phyloP scores from a whole-genome alignment of 2,329 filamentous ascomycete species.

The Bimuria novae-zelandiae region DNA sequence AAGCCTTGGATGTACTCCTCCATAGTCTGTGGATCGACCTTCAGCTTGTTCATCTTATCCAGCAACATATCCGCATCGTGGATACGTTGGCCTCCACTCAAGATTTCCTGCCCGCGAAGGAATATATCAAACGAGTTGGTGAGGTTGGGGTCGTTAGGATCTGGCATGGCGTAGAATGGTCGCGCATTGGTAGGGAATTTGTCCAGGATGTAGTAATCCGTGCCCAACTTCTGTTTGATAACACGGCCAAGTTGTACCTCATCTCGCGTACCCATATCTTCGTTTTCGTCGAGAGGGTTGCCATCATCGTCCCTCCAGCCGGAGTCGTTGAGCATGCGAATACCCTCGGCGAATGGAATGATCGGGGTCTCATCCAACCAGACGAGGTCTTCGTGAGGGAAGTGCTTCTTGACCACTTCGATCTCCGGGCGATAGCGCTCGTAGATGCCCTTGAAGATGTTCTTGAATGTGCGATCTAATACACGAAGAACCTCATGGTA shows the following conservation, averaged over 20 bases:
- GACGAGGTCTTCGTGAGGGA: conserved; percentile 83
- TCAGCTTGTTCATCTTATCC: conserved; percentile 74
- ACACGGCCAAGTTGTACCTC: conserved; percentile 85
- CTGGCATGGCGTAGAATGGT: conserved; percentile 90
- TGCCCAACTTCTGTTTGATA: conserved; percentile 82
- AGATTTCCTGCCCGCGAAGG: conserved; percentile 88
- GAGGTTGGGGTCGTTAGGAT: conserved; percentile 70
- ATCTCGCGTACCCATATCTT: conserved; percentile 83
- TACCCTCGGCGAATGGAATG: conserved; percentile 77
- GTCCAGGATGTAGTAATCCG: conserved; percentile 93
- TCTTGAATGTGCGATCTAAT: conserved; percentile 80
- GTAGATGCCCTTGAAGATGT: conserved; percentile 75
- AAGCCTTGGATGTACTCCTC: conserved; percentile 89
- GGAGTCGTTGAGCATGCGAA: conserved; percentile 78
- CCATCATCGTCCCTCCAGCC: conserved; percentile 80
- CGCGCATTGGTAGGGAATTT: conserved; percentile 85
- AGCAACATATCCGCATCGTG: conserved; percentile 77
- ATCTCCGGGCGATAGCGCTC: conserved; percentile 72
- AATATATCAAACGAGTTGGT: conserved; percentile 98
- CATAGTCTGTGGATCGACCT: conserved; percentile 81
- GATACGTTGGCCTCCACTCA: conserved; percentile 91
- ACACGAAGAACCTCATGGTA: conserved; percentile 85
- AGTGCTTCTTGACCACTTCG: conserved; percentile 78
- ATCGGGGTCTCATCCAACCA: conserved; percentile 86
- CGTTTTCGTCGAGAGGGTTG: conserved; percentile 68